Conservation (phyloP, 2,329 filamentous ascomycete species). For the Penicillium sp. region DNA sequence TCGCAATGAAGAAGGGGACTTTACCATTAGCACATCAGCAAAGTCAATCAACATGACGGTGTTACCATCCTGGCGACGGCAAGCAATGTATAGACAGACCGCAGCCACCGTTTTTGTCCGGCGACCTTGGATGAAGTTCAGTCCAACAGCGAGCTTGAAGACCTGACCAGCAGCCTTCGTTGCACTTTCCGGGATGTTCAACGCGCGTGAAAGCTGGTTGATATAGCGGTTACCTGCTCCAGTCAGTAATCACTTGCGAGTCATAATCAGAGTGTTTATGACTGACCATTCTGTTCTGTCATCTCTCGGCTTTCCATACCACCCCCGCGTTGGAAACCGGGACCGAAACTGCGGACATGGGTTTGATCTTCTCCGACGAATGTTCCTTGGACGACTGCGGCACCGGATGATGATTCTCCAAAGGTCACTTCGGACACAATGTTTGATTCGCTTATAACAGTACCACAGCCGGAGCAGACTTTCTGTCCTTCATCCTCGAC, state of each 20-base stretch:
- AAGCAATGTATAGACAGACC: conserved; percentile 88
- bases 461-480: conserved; percentile 80
- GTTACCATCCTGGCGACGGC: conserved; percentile 73
- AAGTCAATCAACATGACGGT: conserved; percentile 93
- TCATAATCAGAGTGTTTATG: not conserved
- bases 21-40: conserved; percentile 67
- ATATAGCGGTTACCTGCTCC: conserved; percentile 40
- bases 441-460: conserved; percentile 76
- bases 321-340: conserved; percentile 48
- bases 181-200: conserved; percentile 56
- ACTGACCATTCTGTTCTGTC: conserved; percentile 42
- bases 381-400: conserved; percentile 85
- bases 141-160: conserved; percentile 70
- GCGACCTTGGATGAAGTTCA: conserved; percentile 82
- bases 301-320: conserved; percentile 51
- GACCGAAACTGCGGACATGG: conserved; percentile 62
- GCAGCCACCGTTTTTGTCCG: conserved; percentile 80
- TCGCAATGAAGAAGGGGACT: conserved; percentile 28
- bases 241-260: not conserved
- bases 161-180: conserved; percentile 66
- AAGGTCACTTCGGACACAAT: conserved; percentile 92
- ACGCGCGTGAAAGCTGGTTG: conserved; percentile 39
- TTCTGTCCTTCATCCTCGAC: conserved; percentile 48
- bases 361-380: conserved; percentile 84
- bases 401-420: conserved; percentile 79